A percentile compares a stretch with the other conserved stretches of the same genome.
These are phyloP conservation scores for Aspergillus ostianus DNA, from an alignment of 495 filamentous ascomycete genomes.

Conservation along the genomic window DNA sequence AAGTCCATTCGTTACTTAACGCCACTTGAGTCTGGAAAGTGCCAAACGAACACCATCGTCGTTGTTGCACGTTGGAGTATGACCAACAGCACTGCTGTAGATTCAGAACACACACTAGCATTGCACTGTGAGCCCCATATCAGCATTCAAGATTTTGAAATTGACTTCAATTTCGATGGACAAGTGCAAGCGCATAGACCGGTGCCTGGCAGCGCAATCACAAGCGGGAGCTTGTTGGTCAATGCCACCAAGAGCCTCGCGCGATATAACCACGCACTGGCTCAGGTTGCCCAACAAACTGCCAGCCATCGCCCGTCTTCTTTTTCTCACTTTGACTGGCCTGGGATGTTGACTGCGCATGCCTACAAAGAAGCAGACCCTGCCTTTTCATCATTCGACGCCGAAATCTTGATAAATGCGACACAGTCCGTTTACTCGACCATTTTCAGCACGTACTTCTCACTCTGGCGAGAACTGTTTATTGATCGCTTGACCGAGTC, in stretches of 20 bases:
- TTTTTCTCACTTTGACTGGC: slow-evolving; percentile 8
- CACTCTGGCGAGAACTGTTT: slow-evolving; percentile 15
- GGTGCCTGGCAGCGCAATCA: slow-evolving; percentile 10
- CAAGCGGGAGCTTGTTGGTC: slow-evolving; percentile 12
- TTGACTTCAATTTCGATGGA: slow-evolving; percentile 15
- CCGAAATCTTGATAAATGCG: slow-evolving; percentile 1
- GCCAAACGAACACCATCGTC: slow-evolving; percentile 12
- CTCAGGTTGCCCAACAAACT: background rate
- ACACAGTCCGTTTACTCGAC: slow-evolving; percentile 18
- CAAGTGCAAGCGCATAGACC: slow-evolving; percentile 11
- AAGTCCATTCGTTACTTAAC: background rate
- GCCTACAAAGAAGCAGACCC: background rate
- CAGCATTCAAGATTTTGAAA: slow-evolving; percentile 13
- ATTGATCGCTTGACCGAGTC: slow-evolving; percentile 6
- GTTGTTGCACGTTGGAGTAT: slow-evolving; percentile 5
- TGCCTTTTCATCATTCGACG: background rate
- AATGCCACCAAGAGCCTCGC: slow-evolving; percentile 19
- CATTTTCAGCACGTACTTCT: slow-evolving; percentile 21
- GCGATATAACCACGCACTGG: slow-evolving; percentile 13
- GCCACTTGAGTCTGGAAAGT: slow-evolving; percentile 2
- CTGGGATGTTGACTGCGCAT: slow-evolving; percentile 2
- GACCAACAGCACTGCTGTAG: background rate
- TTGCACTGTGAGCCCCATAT: slow-evolving; percentile 21
- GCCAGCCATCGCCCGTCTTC: slow-evolving; percentile 3
- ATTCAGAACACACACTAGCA: background rate